These are phyloP conservation scores for Aureobasidium pullulans DNA, from an alignment of 2,329 filamentous ascomycete genomes.

Conservation along the genomic window DNA sequence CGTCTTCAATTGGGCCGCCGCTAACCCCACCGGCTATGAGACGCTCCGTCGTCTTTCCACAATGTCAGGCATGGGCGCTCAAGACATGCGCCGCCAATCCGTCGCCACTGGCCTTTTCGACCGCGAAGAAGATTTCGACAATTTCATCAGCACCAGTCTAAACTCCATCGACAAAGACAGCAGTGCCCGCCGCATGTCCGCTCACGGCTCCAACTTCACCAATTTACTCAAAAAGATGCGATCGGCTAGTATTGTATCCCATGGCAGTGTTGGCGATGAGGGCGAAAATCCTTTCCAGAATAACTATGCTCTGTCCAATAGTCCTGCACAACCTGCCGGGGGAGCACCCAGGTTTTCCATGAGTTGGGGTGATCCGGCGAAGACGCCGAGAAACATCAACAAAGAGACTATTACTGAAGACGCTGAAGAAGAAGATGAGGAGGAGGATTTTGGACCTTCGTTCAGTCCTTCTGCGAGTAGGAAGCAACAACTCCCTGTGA, in stretches of 20 bases:
- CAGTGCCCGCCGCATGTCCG: background rate
- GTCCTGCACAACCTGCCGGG: background rate
- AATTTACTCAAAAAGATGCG: conserved; percentile 7
- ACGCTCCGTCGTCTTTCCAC: conserved; percentile 6
- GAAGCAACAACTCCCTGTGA: background rate
- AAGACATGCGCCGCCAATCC: background rate
- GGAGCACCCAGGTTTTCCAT: background rate
- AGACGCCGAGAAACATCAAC: background rate
- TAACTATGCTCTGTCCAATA: background rate
- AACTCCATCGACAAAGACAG: background rate
- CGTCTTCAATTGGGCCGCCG: conserved; percentile 13
- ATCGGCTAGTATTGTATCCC: background rate
- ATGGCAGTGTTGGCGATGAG: background rate
- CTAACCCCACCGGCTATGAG: conserved; percentile 11
- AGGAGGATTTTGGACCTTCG: background rate
- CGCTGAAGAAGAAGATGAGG: background rate
- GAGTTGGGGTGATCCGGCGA: background rate
- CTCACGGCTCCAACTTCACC: background rate
- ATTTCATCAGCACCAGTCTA: background rate
- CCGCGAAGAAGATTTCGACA: conserved; percentile 11
- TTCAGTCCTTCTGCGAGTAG: background rate
- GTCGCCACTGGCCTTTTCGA: conserved; percentile 6
- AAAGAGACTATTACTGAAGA: background rate
- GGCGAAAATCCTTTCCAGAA: background rate
- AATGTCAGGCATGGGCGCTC: background rate